Percentiles rank a stretch among this genome's conserved stretches.
Evolutionary conservation across 805 yeast species (phyloP).

Genomic region (Lipomyces spencermartinsiae): DNA sequence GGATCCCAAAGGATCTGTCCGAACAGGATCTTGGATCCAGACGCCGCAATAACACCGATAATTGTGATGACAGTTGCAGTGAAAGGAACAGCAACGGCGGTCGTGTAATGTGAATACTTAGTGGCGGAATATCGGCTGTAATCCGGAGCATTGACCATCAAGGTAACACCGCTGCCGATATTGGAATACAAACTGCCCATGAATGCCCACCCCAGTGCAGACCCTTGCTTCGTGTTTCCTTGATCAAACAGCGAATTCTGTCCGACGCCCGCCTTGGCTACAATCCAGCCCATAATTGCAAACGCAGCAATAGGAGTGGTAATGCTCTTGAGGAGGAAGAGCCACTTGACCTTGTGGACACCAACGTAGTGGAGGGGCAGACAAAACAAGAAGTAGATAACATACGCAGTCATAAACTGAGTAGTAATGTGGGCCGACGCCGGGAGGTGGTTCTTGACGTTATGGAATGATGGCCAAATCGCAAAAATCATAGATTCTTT

Average conservation of each 20-base stretch:
- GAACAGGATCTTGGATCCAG: conserved; percentile 34
- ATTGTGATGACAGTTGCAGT: conserved; percentile 26
- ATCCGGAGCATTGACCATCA: conserved; percentile 52
- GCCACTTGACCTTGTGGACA: conserved; percentile 82
- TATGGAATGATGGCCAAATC: conserved; percentile 60
- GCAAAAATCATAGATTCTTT: conserved; percentile 68
- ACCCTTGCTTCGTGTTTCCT: conserved; percentile 41
- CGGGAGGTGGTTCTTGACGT: conserved; percentile 50
- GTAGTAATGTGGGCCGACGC: conserved; percentile 35
- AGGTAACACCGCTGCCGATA: conserved; percentile 51
- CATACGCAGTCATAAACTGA: conserved; percentile 74
- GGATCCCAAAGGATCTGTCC: conserved; percentile 38
- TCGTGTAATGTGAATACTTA: conserved; percentile 43
- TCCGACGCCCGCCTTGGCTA: conserved; percentile 43
- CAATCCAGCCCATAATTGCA: conserved; percentile 80
- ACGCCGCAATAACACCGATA: conserved; percentile 35
- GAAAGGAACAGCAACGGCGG: conserved; percentile 29
- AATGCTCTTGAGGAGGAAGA: conserved; percentile 81
- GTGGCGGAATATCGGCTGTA: conserved; percentile 51
- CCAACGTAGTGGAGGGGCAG: conserved; percentile 83
- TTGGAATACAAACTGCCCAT: conserved; percentile 50
- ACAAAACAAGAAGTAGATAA: conserved; percentile 80
- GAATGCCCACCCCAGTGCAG: conserved; percentile 51
- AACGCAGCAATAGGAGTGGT: conserved; percentile 84
- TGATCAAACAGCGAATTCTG: conserved; percentile 15